Conservation (phyloP, 495 filamentous ascomycete genomes). For the Hypoxylon lienhwacheense region DNA sequence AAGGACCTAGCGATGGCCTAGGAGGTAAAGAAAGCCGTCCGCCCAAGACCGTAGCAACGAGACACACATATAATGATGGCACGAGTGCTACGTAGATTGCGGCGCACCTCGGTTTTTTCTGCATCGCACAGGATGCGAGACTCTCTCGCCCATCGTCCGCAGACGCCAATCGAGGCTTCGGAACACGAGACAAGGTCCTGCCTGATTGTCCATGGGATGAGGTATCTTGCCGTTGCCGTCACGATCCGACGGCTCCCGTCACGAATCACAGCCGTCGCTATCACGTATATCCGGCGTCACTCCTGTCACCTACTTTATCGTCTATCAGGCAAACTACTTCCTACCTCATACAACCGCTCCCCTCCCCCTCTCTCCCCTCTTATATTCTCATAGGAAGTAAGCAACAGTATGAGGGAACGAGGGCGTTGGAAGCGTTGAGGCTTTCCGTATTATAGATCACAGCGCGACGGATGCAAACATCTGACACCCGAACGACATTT, state of each 20-base stretch:
- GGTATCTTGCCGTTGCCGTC: constrained; percentile 30
- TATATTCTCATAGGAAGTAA: too few species aligned
- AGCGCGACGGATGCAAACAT: constrained; percentile 30
- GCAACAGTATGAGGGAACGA: neutral
- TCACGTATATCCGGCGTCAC: neutral
- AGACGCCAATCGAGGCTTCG: constrained; percentile 14
- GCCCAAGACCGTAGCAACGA: constrained; percentile 24
- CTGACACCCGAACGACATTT: constrained; percentile 25
- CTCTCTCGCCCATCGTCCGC: constrained; percentile 5
- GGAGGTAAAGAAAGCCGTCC: too few species aligned
- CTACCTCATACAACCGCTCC: too few species aligned
- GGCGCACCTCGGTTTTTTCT: constrained; percentile 22
- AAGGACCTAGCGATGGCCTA: constrained; percentile 11
- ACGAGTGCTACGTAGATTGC: constrained; percentile 30
- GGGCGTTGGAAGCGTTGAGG: constrained; percentile 15
- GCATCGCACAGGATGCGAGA: constrained; percentile 19
- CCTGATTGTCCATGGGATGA: constrained; percentile 31
- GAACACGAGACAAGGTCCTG: constrained; percentile 30
- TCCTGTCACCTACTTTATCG: constrained; percentile 15
- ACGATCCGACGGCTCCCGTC: constrained; percentile 31
- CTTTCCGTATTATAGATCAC: constrained; percentile 1
- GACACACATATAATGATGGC: constrained; percentile 29
- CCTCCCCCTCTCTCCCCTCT: too few species aligned
- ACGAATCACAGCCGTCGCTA: constrained; percentile 22
- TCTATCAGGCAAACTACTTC: neutral